These are phyloP conservation scores for Carex cristatella DNA, from an alignment of 176 grass and related monocot species.

Conservation along the genomic window DNA sequence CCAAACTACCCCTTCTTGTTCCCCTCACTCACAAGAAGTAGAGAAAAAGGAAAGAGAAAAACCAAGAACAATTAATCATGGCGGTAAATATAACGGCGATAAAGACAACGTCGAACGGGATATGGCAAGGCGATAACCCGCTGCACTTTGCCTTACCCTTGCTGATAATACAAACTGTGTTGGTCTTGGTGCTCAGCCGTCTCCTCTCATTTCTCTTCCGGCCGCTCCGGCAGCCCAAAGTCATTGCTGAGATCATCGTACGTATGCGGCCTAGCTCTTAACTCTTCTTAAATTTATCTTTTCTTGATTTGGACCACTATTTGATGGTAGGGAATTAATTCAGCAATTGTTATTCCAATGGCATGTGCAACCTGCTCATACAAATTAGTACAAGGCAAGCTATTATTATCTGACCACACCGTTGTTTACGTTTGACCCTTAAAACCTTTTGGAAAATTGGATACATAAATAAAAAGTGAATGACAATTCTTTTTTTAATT, in stretches of 20 bases:
- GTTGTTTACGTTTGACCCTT: conserved; percentile 1
- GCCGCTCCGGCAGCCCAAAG: conserved; percentile 82
- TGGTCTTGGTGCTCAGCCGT: conserved; percentile 63
- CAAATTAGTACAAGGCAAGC: neutral
- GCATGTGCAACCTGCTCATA: neutral
- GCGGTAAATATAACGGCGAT: conserved; percentile 46
- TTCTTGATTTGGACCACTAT: neutral
- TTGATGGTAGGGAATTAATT: neutral
- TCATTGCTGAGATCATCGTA: conserved; percentile 84
- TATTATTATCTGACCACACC: neutral
- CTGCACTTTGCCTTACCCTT: conserved; percentile 87
- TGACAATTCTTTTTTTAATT: too few species aligned
- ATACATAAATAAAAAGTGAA: neutral
- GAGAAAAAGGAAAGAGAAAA: neutral
- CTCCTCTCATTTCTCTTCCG: conserved; percentile 56
- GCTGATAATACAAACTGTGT: conserved; percentile 51
- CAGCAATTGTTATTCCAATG: neutral
- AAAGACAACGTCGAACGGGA: conserved; percentile 70
- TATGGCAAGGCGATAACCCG: conserved; percentile 86
- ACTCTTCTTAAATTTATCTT: neutral
- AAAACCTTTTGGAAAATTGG: neutral
- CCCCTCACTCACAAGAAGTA: neutral
- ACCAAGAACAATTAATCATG: neutral
- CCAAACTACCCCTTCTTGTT: neutral
- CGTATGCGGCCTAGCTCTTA: neutral